Percentiles rank a stretch among this genome's conserved stretches.
These are phyloP conservation scores for Phoma sp. DNA, from an alignment of 2,329 filamentous ascomycete genomes.

Conservation along the genomic window DNA sequence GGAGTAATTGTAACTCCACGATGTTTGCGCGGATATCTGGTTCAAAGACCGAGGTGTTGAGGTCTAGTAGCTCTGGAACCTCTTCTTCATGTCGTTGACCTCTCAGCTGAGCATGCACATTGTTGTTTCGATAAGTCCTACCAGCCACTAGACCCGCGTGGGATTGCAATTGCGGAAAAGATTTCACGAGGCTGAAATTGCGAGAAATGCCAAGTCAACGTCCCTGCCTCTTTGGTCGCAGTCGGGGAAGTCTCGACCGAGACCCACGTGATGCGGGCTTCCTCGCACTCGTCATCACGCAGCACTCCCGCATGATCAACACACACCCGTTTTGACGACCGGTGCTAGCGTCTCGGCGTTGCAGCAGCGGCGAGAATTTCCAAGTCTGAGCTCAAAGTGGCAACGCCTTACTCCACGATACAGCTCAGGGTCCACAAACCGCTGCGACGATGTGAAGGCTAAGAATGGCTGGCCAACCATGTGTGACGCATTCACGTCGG, in stretches of 20 bases:
- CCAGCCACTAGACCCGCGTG: too few species aligned
- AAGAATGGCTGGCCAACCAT: conserved; percentile 33
- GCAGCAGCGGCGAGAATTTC: conserved; percentile 40
- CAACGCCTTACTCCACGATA: conserved; percentile 18
- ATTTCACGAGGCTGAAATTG: conserved; percentile 18
- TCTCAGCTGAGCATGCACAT: too few species aligned
- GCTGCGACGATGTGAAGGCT: conserved; percentile 21
- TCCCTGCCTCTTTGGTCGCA: conserved; percentile 14
- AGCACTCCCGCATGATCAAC: conserved; percentile 23
- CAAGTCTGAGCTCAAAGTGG: conserved; percentile 18
- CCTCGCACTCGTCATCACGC: conserved; percentile 25
- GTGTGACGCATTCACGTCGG: conserved; percentile 13
- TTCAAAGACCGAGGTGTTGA: too few species aligned
- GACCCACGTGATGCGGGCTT: conserved; percentile 19
- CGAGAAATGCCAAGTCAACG: conserved; percentile 20
- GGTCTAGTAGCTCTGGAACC: too few species aligned
- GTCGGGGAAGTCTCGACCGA: conserved; percentile 32
- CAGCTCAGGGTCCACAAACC: conserved; percentile 19
- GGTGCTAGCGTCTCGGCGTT: conserved; percentile 6
- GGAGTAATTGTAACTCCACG: too few species aligned
- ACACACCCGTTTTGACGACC: conserved; percentile 14
- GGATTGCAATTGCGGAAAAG: conserved; percentile 12
- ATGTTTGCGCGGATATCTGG: too few species aligned
- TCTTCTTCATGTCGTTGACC: too few species aligned
- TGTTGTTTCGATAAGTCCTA: too few species aligned